Percentiles rank a stretch among this genome's conserved stretches.
These are phyloP conservation scores for Eragrostis nindensis DNA, from an alignment of 176 grass and related monocot species.

Conservation along the genomic window DNA sequence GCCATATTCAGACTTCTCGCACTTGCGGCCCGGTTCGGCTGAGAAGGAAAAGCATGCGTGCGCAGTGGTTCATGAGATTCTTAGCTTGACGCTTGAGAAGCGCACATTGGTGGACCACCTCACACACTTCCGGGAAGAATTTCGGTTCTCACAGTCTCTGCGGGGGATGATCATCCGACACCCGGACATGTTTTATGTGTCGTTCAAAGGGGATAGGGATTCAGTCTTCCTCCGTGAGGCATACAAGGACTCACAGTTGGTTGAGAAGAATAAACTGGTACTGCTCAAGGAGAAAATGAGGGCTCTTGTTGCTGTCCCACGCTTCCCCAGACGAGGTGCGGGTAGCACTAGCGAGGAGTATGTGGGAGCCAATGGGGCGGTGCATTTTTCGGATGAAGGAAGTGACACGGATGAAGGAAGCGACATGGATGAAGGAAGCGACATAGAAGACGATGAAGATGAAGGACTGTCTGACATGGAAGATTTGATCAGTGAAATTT, in stretches of 20 bases:
- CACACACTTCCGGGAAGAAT: constrained; percentile 91
- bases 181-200: constrained; percentile 96
- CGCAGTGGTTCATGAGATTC: constrained; percentile 80
- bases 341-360: constrained; percentile 28
- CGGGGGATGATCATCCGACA: constrained; percentile 89
- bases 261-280: constrained; percentile 82
- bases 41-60: constrained; percentile 96
- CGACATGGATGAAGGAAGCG: constrained; percentile 36
- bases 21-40: constrained; percentile 52
- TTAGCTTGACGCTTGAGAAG: constrained; percentile 92
- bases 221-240: constrained; percentile 94
- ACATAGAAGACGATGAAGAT: constrained; percentile 47
- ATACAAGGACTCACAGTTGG: constrained; percentile 75
- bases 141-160: constrained; percentile 87
- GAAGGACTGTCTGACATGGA: constrained; percentile 79
- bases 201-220: constrained; percentile 85
- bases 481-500: constrained; percentile 55
- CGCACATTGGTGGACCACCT: constrained; percentile 87
- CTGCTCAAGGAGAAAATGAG: constrained; percentile 98
- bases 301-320: constrained; percentile 67
- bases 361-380: constrained; percentile 30
- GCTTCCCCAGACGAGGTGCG: constrained; percentile 45
- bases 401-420: too few species aligned
- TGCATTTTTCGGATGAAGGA: too few species aligned
- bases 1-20: constrained; percentile 84